Evolutionary conservation across 176 grass and related monocot species (phyloP), one percentile per base, ranked within the genome.

Genomic region (Miscanthus lutarioriparius): DNA sequence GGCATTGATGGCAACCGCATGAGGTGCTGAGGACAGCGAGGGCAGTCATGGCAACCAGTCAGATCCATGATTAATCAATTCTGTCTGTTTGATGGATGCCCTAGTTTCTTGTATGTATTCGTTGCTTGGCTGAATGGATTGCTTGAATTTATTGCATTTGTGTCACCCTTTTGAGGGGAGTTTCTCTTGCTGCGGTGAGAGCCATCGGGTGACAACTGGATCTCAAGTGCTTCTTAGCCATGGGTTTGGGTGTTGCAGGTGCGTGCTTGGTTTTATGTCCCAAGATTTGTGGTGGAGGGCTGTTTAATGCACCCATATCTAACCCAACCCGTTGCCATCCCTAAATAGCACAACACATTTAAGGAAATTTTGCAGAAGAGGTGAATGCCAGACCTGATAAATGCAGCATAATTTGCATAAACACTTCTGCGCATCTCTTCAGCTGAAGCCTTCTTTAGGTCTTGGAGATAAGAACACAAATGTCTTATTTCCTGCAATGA

Each of bases 341-440:
- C 20, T 20, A 59, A 59, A 59, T 3, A 59, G 4, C 44, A 85
- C 9, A 65, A 0, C 22, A 59, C 26, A 70, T 10, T 40, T 38
- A 56, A 79, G 9, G 47, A 56, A 45, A 81, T 4, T 81, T 39
- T 75, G 35, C 26, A 66, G 1, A 65, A 16, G 67, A 32, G 23
- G 23, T 35, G 35, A 45, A 47, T 76, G 3, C 1, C 70, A 77
- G 12, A 95, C 93, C 96, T 95, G 69, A 98, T 98, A 79, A 98
- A 98, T 76, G 93, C 78, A 74, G 96, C 87, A 90, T 98, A 98
- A 78, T 98, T 98, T 70, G 96, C 96, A 73, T 98, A 98, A 67
- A 98, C 96, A 74, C 93, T 96, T 88, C 74, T 95, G 2, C 96
- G 91, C 96, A 98, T 98, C 85, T 98, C 96, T 90, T 98, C 96